Base-by-base conservation (phyloP, 257 asterid species). In the Solanum etuberosum region DNA sequence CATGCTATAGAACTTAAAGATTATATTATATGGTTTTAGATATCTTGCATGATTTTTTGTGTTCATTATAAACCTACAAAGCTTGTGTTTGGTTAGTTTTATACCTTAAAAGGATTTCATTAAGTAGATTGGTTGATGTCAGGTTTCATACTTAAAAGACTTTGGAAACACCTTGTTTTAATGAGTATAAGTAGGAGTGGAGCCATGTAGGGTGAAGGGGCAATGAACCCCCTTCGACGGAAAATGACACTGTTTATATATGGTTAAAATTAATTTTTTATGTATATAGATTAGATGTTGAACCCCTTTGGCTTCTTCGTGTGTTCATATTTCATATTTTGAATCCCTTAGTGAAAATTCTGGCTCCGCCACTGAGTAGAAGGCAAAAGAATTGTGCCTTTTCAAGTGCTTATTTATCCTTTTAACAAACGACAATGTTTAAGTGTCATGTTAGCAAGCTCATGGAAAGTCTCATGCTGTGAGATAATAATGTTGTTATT, bases 151-250 rank as follows among this genome's bases (percentile, higher is more conserved):
- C 8, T 27, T 68, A 15, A 15, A 29, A n/a, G 31, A 15, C 29
- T 68, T 16, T 23, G 5, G 48, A 71, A 71, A 32, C 43, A 71
- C 4, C 78, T 38, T 32, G 78, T 71, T 71, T 18, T 73, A 72
- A 34, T 32, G 29, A 32, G 46, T 72, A 18, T 0, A 72, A 35
- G 78, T 18, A 10, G 71, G 71, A 0, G 18, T 0, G n/a, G 32
- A n/a, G 71, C 0, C 1, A 11, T 8, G 70, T n/a, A 61, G 2
- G 32, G 32, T 0, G 16, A n/a, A 61, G 32, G 71, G 16, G 8
- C 31, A 61, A 23, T 59, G 68, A 59, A 18, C 0, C n/a, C 63
- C 65, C 0, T 57, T 0, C 13, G 6, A 8, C 0, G 0, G 67
- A 59, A 8, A 59, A 59, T 59, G 11, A 8, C 12, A 59, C 27